Base-by-base conservation (phyloP, 2,329 filamentous ascomycete species). In the Chaetomiaceae sp. region DNA sequence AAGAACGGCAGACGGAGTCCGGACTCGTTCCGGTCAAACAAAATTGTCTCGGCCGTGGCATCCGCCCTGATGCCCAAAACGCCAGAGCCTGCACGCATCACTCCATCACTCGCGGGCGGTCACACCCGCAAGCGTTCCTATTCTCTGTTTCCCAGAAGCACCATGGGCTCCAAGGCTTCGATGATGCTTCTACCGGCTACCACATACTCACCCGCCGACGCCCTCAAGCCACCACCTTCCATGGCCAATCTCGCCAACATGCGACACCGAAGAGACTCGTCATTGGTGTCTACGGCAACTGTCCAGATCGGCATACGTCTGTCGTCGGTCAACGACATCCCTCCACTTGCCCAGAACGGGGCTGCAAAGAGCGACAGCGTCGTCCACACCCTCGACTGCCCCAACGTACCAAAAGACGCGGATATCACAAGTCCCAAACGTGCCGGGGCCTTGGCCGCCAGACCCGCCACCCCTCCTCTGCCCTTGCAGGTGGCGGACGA, bases 291-390 rank as follows among this genome's bases (percentile, higher is more conserved):
- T 40, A 81, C 81, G 9, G 84, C 84, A 22, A 88, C 84, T 0
- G 84, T 89, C 11, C 84, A 88, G 64, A 88, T 89, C 47, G 85
- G 85, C 1, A 73, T 89, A 15, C 79, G 85, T 11, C 74, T 89
- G 51, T 88, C 85, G 23, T 82, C 77, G 50, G 75, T 79, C 29
- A 71, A 76, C 14, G 77, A 81, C 58, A 74, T 81, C 57, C 68
- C 71, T 1, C 70, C 69, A 15, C 63, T 70, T 17, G 51, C 44
- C n/a, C 47, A 61, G 25, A 48, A 23, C 20, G 57, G 50, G 34
- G 39, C 48, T 5, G 45, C 50, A 8, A 52, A 56, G 6, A 54
- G 23, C 55, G 57, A 69, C 50, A 53, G 70, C 55, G 69, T 71
- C 47, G 68, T 73, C 4, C 68, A 75, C 53, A 66, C 66, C 46